These are phyloP conservation scores for Paramecium primaurelia DNA, from an alignment of 73 alveolate genomes.

Conservation along the genomic window DNA sequence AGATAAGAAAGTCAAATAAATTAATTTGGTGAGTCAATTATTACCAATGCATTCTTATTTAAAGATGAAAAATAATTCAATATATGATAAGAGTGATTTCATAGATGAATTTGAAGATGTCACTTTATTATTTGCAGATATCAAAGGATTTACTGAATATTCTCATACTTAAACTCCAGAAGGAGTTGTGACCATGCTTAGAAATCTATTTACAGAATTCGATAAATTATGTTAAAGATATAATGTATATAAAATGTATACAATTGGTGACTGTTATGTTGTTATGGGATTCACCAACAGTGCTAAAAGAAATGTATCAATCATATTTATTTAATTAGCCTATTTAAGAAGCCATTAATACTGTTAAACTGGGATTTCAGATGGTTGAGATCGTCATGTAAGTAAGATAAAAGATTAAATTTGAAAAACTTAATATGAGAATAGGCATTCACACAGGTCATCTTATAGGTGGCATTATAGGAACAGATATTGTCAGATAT, in stretches of 20 bases:
- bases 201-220: slow-evolving; percentile 58
- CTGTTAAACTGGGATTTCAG: slow-evolving; percentile 76
- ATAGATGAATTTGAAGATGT: slow-evolving; percentile 64
- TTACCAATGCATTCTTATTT: slow-evolving; percentile 23
- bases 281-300: slow-evolving; percentile 62
- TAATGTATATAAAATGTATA: slow-evolving; percentile 52
- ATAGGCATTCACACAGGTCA: slow-evolving; percentile 64
- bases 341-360: slow-evolving; percentile 72
- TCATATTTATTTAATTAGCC: neutral
- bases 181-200: slow-evolving; percentile 62
- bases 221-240: slow-evolving; percentile 52
- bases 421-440: slow-evolving; percentile 69
- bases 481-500: slow-evolving; percentile 53
- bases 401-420: slow-evolving; percentile 70
- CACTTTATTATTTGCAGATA: slow-evolving; percentile 62
- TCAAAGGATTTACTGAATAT: slow-evolving; percentile 60
- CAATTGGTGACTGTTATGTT: slow-evolving; percentile 67
- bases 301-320: slow-evolving; percentile 34
- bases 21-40: slow-evolving; percentile 17
- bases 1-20: slow-evolving; percentile 22
- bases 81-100: slow-evolving; percentile 25
- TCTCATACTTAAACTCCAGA: slow-evolving; percentile 41
- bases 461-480: slow-evolving; percentile 40
- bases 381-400: slow-evolving; percentile 79
- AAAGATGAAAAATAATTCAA: slow-evolving; percentile 9